These are phyloP conservation scores for Zalerion maritima DNA, from an alignment of 495 filamentous ascomycete genomes.

Conservation along the genomic window DNA sequence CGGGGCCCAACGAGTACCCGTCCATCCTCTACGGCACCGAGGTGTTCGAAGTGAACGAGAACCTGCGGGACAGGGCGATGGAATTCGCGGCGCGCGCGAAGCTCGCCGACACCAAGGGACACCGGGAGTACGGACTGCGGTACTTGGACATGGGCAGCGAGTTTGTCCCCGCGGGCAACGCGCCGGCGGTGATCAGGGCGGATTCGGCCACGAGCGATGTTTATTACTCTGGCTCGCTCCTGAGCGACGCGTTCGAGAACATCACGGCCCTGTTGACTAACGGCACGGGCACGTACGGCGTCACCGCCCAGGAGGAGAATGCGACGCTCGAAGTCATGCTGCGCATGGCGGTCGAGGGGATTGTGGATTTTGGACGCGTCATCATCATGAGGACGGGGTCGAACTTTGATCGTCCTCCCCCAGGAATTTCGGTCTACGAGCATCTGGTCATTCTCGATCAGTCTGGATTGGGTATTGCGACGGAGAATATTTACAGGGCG, in stretches of 20 bases:
- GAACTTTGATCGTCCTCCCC: constrained; percentile 57
- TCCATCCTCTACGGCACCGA: constrained; percentile 57
- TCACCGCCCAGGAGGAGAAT: constrained; percentile 62
- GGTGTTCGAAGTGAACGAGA: constrained; percentile 57
- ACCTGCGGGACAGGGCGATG: constrained; percentile 41
- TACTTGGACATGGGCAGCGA: constrained; percentile 28
- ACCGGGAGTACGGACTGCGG: constrained; percentile 42
- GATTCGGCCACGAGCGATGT: constrained; percentile 59
- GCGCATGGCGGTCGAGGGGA: constrained; percentile 35
- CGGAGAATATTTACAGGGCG: constrained; percentile 52
- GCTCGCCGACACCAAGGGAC: constrained; percentile 37
- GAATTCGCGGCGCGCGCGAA: constrained; percentile 39
- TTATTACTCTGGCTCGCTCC: constrained; percentile 49
- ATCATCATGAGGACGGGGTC: constrained; percentile 62
- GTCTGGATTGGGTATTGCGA: no score
- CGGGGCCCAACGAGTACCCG: constrained; percentile 43
- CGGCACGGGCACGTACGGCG: constrained; percentile 52
- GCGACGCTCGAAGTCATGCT: constrained; percentile 54
- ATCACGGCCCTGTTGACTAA: constrained; percentile 51
- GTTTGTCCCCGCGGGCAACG: constrained; percentile 36
- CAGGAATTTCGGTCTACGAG: constrained; percentile 33
- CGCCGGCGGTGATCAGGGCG: constrained; percentile 47
- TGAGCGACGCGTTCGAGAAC: constrained; percentile 50
- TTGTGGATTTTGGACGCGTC: constrained; percentile 52
- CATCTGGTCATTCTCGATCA: constrained; percentile 45